Conservation (phyloP, 2,329 filamentous ascomycete genomes). For the Akanthomyces dipterigenus region DNA sequence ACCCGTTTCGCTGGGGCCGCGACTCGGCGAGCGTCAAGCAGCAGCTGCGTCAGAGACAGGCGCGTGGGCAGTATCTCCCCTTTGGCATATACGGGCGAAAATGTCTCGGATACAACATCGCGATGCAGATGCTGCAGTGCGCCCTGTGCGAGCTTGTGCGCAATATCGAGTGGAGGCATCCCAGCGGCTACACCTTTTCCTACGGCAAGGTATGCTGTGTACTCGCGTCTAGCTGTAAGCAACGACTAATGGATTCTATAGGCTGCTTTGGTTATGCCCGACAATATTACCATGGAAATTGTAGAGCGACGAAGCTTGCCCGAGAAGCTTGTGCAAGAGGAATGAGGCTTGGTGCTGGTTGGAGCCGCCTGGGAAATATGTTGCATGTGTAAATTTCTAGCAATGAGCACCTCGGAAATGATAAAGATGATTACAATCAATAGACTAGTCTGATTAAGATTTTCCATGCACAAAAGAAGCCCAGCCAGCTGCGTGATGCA, state of each 20-base stretch:
- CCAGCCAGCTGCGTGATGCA: not conserved
- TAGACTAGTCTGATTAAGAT: not conserved
- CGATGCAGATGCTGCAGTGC: not conserved
- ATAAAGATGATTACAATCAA: no score
- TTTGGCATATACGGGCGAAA: not conserved
- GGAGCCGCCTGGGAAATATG: no score
- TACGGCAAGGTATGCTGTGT: not conserved
- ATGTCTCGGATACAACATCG: not conserved
- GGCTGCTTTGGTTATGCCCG: not conserved
- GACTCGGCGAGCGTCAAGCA: not conserved
- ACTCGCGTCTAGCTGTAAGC: not conserved
- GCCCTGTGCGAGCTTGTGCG: slow-evolving; percentile 4
- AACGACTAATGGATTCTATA: not conserved
- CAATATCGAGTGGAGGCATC: slow-evolving; percentile 5
- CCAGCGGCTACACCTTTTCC: not conserved
- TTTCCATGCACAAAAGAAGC: not conserved
- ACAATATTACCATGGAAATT: not conserved
- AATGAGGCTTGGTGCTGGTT: not conserved
- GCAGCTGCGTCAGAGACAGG: slow-evolving; percentile 2
- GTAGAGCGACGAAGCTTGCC: not conserved
- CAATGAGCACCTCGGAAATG: no score
- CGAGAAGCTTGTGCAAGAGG: not conserved
- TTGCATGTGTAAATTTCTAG: no score
- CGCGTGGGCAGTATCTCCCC: not conserved
- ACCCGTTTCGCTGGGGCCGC: not conserved